Base-by-base conservation (phyloP, 2,329 filamentous ascomycete species). In the Fusarium paranaense region DNA sequence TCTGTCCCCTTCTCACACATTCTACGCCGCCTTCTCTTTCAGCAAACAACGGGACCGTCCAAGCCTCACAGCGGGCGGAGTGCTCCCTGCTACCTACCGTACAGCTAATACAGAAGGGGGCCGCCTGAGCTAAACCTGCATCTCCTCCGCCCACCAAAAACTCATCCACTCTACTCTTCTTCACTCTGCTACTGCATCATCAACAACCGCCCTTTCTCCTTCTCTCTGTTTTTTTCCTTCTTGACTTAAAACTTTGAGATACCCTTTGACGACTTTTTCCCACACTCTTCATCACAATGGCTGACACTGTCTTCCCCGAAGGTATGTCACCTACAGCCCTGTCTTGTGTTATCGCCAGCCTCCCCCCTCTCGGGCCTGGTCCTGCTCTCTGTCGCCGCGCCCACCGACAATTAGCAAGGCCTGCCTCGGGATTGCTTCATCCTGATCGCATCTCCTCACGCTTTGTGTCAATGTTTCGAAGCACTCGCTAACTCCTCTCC, bases 1-100 rank as follows among this genome's bases (percentile, higher is more conserved):
- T 83, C 77, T 78, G 81, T 82, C 62, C 59, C 67, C 67, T 86
- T 86, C 84, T 84, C 80, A 81, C 78, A 82, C 82, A 78, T 86
- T 86, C 84, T 81, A 80, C 73, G 66, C 62, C 58, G 59, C 67
- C 57, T 56, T 54, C 68, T 65, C 62, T 58, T 47, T 68, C 64
- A 74, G 69, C 69, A 72, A 74, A 64, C 50, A 54, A 54, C 40
- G 40, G 40, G 40, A 45, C 50, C 69, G 69, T 64, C 68, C 68
- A 71, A 71, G 69, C 73, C 74, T 76, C 71, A 64, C 69, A 60
- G 67, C 69, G 64, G 40, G 69, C 57, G 50, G 70, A 47, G 45
- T 47, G 16, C 22, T 52, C 47, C 47, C 27, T 54, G 27, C 18
- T 54, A 54, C 27, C 38, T 45, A 37, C 35, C 35, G 35, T 37